Conservation (phyloP, 1,284 basidiomycete species). For the Coniferiporia weirii region DNA sequence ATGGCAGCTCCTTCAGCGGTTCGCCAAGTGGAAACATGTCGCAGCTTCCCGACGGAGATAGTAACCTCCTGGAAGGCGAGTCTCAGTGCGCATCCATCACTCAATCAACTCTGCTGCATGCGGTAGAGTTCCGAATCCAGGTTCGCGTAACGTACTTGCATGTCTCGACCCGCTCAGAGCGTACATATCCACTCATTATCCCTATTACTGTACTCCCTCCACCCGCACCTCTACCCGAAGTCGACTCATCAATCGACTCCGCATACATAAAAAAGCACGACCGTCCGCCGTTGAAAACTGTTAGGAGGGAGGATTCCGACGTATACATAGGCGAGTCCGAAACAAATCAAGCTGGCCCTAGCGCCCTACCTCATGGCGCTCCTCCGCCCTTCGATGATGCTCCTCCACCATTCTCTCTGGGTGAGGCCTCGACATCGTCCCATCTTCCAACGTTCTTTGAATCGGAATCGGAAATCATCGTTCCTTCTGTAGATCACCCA, state of each 20-base stretch:
- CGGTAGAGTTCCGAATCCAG: slow-evolving; percentile 60
- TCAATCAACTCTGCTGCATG: slow-evolving; percentile 68
- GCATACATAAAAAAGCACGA: slow-evolving; percentile 84
- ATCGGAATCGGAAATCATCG: slow-evolving; percentile 65
- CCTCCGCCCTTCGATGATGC: slow-evolving; percentile 78
- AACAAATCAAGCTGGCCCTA: slow-evolving; percentile 67
- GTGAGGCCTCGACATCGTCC: slow-evolving; percentile 54
- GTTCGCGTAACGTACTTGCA: slow-evolving; percentile 68
- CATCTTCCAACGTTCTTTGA: slow-evolving; percentile 71
- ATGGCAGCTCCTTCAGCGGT: slow-evolving; percentile 47
- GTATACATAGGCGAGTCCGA: slow-evolving; percentile 55
- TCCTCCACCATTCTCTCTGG: slow-evolving; percentile 64
- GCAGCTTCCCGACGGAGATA: slow-evolving; percentile 33
- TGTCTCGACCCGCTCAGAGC: slow-evolving; percentile 58
- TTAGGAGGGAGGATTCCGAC: slow-evolving; percentile 62
- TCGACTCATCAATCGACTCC: slow-evolving; percentile 59
- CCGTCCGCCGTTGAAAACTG: slow-evolving; percentile 63
- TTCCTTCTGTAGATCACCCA: slow-evolving; percentile 43
- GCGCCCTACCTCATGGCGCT: slow-evolving; percentile 51
- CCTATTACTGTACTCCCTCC: slow-evolving; percentile 67
- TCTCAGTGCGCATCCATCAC: slow-evolving; percentile 68
- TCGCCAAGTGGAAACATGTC: slow-evolving; percentile 45
- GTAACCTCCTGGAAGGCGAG: slow-evolving; percentile 45
- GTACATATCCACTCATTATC: slow-evolving; percentile 52
- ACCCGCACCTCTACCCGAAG: slow-evolving; percentile 67